Conservation (phyloP, 768 basidiomycete species). For the Hydnum rufescens region DNA sequence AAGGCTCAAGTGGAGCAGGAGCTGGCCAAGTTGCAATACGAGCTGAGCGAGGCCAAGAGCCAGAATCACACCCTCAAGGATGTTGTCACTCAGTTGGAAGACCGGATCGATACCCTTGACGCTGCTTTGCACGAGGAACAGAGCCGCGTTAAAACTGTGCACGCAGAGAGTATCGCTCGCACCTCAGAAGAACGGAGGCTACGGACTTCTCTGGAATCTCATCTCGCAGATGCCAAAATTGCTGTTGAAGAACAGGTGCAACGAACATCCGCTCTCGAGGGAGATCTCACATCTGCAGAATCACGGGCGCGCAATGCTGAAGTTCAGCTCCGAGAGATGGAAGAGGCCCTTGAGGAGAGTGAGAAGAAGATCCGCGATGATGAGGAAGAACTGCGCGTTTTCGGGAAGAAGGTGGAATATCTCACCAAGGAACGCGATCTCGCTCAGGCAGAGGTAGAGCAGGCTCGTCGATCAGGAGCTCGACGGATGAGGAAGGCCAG, state of each 20-base stretch:
- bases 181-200: background rate
- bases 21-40: background rate
- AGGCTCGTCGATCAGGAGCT: background rate
- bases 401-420: background rate
- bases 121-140: background rate
- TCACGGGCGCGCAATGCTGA: conserved; percentile 21
- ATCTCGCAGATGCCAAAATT: background rate
- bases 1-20: conserved; percentile 5
- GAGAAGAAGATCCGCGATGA: conserved; percentile 42
- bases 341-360: conserved; percentile 54
- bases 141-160: background rate
- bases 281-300: conserved; percentile 23
- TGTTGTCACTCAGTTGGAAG: conserved; percentile 10
- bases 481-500: conserved; percentile 7
- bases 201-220: conserved; percentile 1
- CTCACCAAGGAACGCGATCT: background rate
- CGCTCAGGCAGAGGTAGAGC: background rate
- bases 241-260: conserved; percentile 17
- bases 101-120: background rate
- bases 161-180: background rate
- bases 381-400: conserved; percentile 4
- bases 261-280: conserved; percentile 35
- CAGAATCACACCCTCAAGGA: conserved; percentile 32
- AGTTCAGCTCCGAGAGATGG: conserved; percentile 45
- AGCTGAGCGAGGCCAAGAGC: conserved; percentile 2